Percentiles rank a stretch among this genome's conserved stretches.
These are phyloP conservation scores for Calonectria multiphialidica DNA, from an alignment of 2,329 filamentous ascomycete species.

Conservation along the genomic window DNA sequence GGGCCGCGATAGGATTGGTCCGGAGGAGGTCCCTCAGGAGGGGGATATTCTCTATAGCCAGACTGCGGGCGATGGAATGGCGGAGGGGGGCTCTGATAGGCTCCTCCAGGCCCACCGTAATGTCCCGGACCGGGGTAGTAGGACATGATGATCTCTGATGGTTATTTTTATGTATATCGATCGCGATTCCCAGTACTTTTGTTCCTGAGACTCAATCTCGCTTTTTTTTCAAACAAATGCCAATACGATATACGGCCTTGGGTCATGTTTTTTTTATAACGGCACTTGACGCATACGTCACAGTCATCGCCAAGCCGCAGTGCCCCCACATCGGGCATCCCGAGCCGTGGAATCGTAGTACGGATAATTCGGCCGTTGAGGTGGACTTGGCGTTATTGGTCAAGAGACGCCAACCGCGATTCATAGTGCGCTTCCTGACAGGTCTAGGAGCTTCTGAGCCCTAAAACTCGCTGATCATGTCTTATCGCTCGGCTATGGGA, in stretches of 20 bases:
- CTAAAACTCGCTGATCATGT: too few relatives aligned
- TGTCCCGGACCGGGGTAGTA: slow-evolving; percentile 56
- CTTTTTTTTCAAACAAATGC: neutral
- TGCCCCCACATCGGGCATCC: neutral
- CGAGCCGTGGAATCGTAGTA: slow-evolving; percentile 3
- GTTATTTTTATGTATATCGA: neutral
- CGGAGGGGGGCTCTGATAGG: neutral
- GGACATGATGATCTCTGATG: slow-evolving; percentile 45
- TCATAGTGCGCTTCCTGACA: neutral
- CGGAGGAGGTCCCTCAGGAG: neutral
- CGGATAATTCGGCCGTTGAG: neutral
- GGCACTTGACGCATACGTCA: neutral
- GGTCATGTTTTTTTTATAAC: neutral
- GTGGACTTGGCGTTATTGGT: neutral
- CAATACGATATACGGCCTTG: neutral
- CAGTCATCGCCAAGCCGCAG: neutral
- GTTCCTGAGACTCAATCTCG: neutral
- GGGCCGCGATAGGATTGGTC: slow-evolving; percentile 24
- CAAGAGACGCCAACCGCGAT: neutral
- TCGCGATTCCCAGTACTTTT: neutral
- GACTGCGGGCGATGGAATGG: neutral
- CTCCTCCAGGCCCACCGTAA: slow-evolving; percentile 43
- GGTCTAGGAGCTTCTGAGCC: too few relatives aligned
- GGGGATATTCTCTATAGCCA: too few relatives aligned
- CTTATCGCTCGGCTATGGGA: too few relatives aligned